These are phyloP conservation scores for Vachellia collinsii DNA, from an alignment of 306 rosid genomes.

Conservation along the genomic window DNA sequence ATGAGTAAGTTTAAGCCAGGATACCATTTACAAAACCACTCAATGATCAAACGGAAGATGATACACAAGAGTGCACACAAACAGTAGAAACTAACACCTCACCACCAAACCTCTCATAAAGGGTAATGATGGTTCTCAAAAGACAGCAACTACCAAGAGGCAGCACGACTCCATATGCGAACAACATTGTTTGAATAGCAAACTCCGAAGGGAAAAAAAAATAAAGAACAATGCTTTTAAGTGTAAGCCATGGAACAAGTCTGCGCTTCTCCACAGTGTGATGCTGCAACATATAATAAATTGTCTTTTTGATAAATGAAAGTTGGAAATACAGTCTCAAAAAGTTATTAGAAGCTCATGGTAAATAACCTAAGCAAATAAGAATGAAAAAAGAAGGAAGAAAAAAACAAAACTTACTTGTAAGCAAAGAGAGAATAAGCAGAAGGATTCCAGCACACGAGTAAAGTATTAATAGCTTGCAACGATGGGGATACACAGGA, in stretches of 20 bases:
- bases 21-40: not conserved
- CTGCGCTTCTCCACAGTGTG: constrained; percentile 9
- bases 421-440: constrained; percentile 80
- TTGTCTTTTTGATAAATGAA: constrained; percentile 17
- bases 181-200: not conserved
- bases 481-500: constrained; percentile 95
- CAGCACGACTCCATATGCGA: not conserved
- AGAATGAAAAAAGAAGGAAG: not conserved
- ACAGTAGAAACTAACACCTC: not conserved
- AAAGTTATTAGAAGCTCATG: constrained; percentile 5
- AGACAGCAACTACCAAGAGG: not conserved
- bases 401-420: constrained; percentile 59
- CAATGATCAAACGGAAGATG: not conserved
- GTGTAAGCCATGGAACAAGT: constrained; percentile 8
- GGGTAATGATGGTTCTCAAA: constrained; percentile 1
- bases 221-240: not conserved
- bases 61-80: not conserved
- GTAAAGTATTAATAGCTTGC: constrained; percentile 94
- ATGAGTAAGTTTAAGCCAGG: not conserved
- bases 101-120: not conserved
- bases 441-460: constrained; percentile 90
- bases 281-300: constrained; percentile 32
- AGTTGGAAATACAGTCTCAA: not conserved
- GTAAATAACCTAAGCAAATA: constrained; percentile 22
- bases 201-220: not conserved